Percentiles rank a stretch among this genome's conserved stretches.
Evolutionary conservation across 2,329 filamentous ascomycete genomes (phyloP).

Genomic region (Myriosclerotinia duriaeana): DNA sequence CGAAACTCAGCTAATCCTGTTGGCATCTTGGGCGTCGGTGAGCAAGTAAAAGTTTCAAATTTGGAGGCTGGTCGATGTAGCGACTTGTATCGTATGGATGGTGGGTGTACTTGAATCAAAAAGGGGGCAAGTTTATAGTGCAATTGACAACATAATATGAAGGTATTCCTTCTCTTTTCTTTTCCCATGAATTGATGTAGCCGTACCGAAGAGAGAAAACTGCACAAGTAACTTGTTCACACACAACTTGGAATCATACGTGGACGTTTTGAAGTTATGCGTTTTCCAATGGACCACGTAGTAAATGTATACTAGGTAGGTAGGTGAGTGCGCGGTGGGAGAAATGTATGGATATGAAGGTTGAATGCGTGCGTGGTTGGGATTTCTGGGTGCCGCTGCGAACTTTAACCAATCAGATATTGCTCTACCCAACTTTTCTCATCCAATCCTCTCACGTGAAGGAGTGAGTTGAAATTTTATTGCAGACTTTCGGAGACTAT

Average conservation of each 20-base stretch:
- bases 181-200: constrained; percentile 28
- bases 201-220: constrained; percentile 1
- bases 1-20: constrained; percentile 54
- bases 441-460: constrained; percentile 22
- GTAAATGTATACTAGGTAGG: constrained; percentile 27
- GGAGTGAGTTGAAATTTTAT: constrained; percentile 5
- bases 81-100: constrained; percentile 20
- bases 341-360: constrained; percentile 28
- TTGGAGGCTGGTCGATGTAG: constrained; percentile 17
- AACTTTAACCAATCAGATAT: constrained; percentile 35
- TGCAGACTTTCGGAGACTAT: constrained; percentile 26
- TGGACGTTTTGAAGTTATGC: constrained; percentile 34
- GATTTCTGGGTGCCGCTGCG: constrained; percentile 25
- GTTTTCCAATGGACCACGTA: constrained; percentile 37
- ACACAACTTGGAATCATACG: constrained; percentile 32
- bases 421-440: constrained; percentile 13
- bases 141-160: constrained; percentile 34
- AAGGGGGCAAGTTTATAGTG: constrained; percentile 26
- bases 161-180: constrained; percentile 25
- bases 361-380: constrained; percentile 22
- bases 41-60: neutral
- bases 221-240: constrained; percentile 26
- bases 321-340: constrained; percentile 26
- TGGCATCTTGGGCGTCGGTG: constrained; percentile 32
- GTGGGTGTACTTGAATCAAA: constrained; percentile 13